Evolutionary conservation across 257 asterid genomes (phyloP).

Genomic region (Solanum appendiculatum): DNA sequence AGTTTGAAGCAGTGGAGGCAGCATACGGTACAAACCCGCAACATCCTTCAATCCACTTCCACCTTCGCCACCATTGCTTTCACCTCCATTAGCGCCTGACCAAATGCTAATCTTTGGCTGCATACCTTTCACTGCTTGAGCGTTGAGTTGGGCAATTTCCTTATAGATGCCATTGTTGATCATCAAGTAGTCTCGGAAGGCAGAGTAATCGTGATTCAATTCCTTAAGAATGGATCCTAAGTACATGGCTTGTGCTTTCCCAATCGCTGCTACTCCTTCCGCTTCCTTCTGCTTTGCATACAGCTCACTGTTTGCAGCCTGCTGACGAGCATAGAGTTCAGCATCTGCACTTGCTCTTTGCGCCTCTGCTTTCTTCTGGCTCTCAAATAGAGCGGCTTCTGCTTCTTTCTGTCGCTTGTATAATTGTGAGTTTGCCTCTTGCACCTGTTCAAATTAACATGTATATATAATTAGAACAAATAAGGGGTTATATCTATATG

Average conservation of each 20-base stretch:
- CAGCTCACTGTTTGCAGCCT: neutral
- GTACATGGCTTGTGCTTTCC: neutral
- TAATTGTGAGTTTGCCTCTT: slow-evolving; percentile 4
- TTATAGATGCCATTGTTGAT: neutral
- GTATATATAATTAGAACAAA: too few species aligned
- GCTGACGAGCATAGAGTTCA: neutral
- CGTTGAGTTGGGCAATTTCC: neutral
- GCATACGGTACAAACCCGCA: neutral
- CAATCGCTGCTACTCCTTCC: slow-evolving; percentile 1
- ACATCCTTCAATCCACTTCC: neutral
- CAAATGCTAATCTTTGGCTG: slow-evolving; percentile 8
- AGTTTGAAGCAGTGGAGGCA: slow-evolving; percentile 3
- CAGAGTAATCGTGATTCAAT: neutral
- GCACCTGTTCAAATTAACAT: neutral
- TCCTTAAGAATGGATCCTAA: neutral
- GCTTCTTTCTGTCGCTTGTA: slow-evolving; percentile 3
- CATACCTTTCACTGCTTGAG: neutral
- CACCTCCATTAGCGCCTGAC: neutral
- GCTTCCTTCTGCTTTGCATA: slow-evolving; percentile 2
- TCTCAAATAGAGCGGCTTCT: neutral
- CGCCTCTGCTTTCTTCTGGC: slow-evolving; percentile 3
- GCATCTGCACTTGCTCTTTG: neutral
- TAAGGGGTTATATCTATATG: too few species aligned
- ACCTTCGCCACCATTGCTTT: neutral
- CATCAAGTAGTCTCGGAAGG: slow-evolving; percentile 5